Evolutionary conservation across 2,329 filamentous ascomycete species (phyloP), one percentile per base, ranked within the genome.

Genomic region (Claviceps purpurea): DNA sequence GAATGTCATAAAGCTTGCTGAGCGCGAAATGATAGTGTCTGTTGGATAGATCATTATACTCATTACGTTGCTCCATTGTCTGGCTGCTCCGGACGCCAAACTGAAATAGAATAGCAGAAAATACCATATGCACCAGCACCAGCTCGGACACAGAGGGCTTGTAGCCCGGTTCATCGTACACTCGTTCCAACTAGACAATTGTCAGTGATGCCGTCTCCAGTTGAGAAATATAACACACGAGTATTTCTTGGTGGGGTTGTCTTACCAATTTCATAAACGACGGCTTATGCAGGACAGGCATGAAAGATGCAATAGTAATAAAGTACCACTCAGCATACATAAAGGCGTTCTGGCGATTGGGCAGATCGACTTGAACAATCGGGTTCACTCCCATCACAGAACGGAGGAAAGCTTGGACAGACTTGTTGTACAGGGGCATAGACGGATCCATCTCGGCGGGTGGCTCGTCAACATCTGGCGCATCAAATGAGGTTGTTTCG

Each of bases 321-420:
- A 93, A 87, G 62, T 86, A 94, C 81, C 83, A 89, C 49, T 84
- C 76, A 6, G 82, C 79, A 60, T 85, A 89, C 38, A 75, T 80
- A 50, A 85, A 77, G 38, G 83, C 83, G 49, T 86, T 77, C 6
- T 76, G 70, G 51, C 79, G 79, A 0, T 74, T 67, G 2, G 88
- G 88, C 37, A 91, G 68, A 1, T 77, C 74, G 11, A 80, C 74
- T 13, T 73, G 70, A 11, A 81, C 67, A 5, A 70, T 71, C 5
- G 78, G 76, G 53, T 83, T 80, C 52, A 81, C 67, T 57, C 80
- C 79, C 60, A 84, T 76, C 26, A 74, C 70, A 4, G 85, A 82
- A 54, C 82, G 79, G 39, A 89, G 64, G 57, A 89, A 83, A 3
- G 84, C 81, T 50, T 81, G 76, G 50, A 86, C 79, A 0, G 87